Evolutionary conservation across 768 basidiomycete genomes (phyloP).

Genomic region (Pholiota molesta): DNA sequence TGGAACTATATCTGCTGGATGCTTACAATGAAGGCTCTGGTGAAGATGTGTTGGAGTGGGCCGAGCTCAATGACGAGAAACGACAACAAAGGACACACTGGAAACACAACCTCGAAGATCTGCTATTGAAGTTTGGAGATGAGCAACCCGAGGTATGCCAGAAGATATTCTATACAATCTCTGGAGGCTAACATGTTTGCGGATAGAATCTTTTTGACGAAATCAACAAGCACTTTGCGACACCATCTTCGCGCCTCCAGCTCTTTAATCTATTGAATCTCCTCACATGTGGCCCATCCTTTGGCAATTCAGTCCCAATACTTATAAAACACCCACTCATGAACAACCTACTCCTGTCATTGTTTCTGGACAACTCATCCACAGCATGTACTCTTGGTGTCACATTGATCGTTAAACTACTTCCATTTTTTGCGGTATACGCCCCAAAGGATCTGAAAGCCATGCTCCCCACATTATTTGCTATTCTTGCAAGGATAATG

Average conservation of each 20-base stretch:
- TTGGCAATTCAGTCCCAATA: constrained; percentile 48
- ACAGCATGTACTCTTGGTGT: constrained; percentile 68
- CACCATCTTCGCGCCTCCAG: constrained; percentile 67
- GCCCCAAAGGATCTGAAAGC: constrained; percentile 57
- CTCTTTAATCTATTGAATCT: constrained; percentile 66
- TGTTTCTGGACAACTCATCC: constrained; percentile 76
- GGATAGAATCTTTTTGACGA: constrained; percentile 71
- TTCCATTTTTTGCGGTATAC: constrained; percentile 75
- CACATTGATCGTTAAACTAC: constrained; percentile 65
- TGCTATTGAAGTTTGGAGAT: constrained; percentile 66
- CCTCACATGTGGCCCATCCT: constrained; percentile 58
- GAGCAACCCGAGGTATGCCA: constrained; percentile 63
- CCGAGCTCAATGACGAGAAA: constrained; percentile 63
- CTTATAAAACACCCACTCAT: constrained; percentile 67
- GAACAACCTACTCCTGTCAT: constrained; percentile 63
- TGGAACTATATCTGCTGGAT: constrained; percentile 80
- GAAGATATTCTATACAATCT: background rate
- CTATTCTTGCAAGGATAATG: constrained; percentile 68
- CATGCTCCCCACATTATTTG: constrained; percentile 67
- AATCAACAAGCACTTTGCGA: constrained; percentile 62
- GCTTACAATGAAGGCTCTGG: constrained; percentile 76
- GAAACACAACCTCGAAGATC: constrained; percentile 81
- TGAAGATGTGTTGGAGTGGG: constrained; percentile 76
- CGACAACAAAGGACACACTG: constrained; percentile 63
- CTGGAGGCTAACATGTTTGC: constrained; percentile 10